Conservation (phyloP, 2,329 filamentous ascomycete species). For the Epichloe festucae region DNA sequence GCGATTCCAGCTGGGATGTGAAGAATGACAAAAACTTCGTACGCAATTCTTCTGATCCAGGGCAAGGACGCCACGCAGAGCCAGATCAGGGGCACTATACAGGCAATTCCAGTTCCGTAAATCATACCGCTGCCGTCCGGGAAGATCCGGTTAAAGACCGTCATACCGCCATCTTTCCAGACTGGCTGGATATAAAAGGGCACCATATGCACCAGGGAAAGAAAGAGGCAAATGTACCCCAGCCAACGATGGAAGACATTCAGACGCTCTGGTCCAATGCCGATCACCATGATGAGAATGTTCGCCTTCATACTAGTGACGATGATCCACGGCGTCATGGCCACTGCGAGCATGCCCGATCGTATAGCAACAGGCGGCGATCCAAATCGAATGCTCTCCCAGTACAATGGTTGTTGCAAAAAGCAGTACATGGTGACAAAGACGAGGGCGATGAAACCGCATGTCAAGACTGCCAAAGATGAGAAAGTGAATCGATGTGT, state of each 20-base stretch:
- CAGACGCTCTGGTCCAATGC: conserved; percentile 80
- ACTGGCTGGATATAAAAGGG: conserved; percentile 86
- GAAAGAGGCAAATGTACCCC: conserved; percentile 71
- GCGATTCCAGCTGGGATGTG: conserved; percentile 72
- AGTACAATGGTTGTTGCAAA: conserved; percentile 78
- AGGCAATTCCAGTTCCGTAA: conserved; percentile 77
- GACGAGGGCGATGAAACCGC: conserved; percentile 53
- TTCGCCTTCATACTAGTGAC: conserved; percentile 87
- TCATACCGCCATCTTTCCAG: conserved; percentile 64
- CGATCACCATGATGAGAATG: conserved; percentile 68
- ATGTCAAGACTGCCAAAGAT: conserved; percentile 57
- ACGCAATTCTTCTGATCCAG: conserved; percentile 60
- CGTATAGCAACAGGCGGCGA: conserved; percentile 81
- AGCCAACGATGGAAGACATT: conserved; percentile 92
- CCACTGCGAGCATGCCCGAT: conserved; percentile 82
- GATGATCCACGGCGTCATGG: conserved; percentile 86
- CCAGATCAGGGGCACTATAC: conserved; percentile 67
- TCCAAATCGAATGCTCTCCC: conserved; percentile 72
- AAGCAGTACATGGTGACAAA: conserved; percentile 77
- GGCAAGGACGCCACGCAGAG: conserved; percentile 78
- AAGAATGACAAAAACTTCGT: conserved; percentile 72
- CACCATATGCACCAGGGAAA: conserved; percentile 72
- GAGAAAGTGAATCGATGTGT: conserved; percentile 66
- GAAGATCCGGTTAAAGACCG: conserved; percentile 59
- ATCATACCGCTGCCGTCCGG: conserved; percentile 51